Conservation (phyloP, 208 protist genomes). For the Trypanosomatidae sp. region DNA sequence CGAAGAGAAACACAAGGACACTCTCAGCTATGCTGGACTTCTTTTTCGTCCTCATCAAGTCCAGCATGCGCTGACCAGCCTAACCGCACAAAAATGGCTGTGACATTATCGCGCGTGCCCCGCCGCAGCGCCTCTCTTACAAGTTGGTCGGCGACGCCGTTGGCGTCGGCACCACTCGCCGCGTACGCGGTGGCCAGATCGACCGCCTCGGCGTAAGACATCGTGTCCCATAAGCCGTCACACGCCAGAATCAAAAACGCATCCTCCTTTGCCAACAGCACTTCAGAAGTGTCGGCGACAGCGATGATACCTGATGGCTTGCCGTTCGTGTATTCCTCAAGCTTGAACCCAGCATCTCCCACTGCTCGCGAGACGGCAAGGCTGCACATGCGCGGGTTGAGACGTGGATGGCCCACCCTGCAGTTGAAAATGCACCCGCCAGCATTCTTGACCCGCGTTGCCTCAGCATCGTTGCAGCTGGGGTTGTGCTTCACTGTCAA, state of each 20-base stretch:
- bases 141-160: conserved; percentile 61
- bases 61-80: conserved; percentile 4
- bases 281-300: conserved; percentile 53
- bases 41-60: background rate
- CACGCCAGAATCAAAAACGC: conserved; percentile 90
- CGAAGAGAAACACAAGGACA: background rate
- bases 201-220: conserved; percentile 84
- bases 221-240: conserved; percentile 92
- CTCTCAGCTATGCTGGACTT: background rate
- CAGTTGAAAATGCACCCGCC: conserved; percentile 86
- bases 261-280: conserved; percentile 54
- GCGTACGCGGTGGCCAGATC: conserved; percentile 50
- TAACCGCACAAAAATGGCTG: conserved; percentile 59
- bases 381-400: conserved; percentile 71
- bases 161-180: conserved; percentile 27
- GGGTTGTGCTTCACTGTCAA: conserved; percentile 84
- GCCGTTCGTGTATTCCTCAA: conserved; percentile 67
- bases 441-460: conserved; percentile 68
- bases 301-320: conserved; percentile 79
- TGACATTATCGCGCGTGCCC: conserved; percentile 84
- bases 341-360: conserved; percentile 93
- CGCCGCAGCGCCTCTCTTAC: conserved; percentile 61
- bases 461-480: conserved; percentile 62
- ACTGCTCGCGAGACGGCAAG: conserved; percentile 92
- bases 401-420: conserved; percentile 88